These are phyloP conservation scores for Skeletonema marinoi DNA, from an alignment of 108 stramenopile species.

Conservation along the genomic window DNA sequence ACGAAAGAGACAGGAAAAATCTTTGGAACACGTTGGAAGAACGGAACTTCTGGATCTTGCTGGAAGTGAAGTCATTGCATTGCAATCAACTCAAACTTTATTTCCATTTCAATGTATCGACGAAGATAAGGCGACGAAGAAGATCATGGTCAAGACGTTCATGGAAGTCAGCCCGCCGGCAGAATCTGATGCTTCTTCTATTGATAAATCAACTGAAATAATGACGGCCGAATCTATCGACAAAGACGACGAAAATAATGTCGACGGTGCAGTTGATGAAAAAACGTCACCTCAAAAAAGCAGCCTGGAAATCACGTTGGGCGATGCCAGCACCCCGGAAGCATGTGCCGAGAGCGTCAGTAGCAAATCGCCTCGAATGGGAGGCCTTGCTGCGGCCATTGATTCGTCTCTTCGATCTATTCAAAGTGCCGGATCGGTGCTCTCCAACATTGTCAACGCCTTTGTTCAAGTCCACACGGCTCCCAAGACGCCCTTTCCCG, in stretches of 20 bases:
- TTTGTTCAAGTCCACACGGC: constrained; percentile 11
- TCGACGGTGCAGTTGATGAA: background rate
- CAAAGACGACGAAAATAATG: background rate
- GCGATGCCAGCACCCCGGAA: background rate
- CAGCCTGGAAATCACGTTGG: background rate
- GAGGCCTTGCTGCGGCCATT: constrained; percentile 54
- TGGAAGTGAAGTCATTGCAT: no score
- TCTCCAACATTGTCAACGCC: constrained; percentile 16
- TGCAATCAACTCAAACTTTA: no score
- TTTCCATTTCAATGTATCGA: background rate
- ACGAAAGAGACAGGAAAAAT: no score
- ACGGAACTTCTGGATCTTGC: no score
- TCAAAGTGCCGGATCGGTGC: constrained; percentile 36
- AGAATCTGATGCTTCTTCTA: background rate
- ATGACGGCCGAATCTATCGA: background rate
- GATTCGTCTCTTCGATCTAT: constrained; percentile 50
- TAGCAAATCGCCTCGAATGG: constrained; percentile 37
- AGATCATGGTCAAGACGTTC: background rate
- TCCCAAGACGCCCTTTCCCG: constrained; percentile 32
- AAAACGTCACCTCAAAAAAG: background rate
- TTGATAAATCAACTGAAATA: background rate
- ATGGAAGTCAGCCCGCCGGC: background rate
- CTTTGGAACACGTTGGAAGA: no score
- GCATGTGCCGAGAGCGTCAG: background rate
- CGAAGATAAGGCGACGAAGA: background rate